Base-by-base conservation (phyloP, 805 yeast genomes). In the Torulaspora indica region DNA sequence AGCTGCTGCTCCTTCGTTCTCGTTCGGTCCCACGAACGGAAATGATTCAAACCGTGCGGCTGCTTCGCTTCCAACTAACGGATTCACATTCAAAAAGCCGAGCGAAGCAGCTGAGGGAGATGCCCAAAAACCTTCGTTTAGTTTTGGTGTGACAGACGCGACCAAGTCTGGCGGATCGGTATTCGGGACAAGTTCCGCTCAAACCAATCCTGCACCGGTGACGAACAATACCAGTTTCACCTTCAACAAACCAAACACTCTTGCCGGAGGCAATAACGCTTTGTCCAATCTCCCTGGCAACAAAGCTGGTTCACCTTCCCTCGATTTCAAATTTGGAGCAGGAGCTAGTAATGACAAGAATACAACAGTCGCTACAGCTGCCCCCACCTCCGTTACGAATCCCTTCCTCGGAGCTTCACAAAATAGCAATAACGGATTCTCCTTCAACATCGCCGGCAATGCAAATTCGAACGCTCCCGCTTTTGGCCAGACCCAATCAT, bases 401-500 rank as follows among this genome's bases (percentile, higher is more conserved):
- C 34, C 34, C 10, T 31, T 31, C 22, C 20, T 31, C 18, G 33
- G 33, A 9, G 27, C 25, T 24, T 32, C 43, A 13, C 30, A 32
- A 25, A 15, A 20, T 23, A 25, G 10, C 24, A 18, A 10, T 15
- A 18, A 10, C 9, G 33, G 25, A 3, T 33, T 25, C 13, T 40
- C 43, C 8, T 40, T 40, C 24, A 17, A 20, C 43, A 40, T 28
- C 18, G 15, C 40, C 8, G 40, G 38, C 29, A 38, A 38, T 9
- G 4, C 40, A 20, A 31, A 29, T 12, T 35, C 40, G 20, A 38
- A 29, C 15, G 41, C 38, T 1, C 35, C 46, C 5, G 42, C 50
- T 13, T 31, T 46, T n/a, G 34, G 40, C 27, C 20, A 43, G 24
- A 41, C 49, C 3, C 49, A 49, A 22, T 49, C 50, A 5, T 42